phyloP scores from a whole-genome alignment of 2,329 filamentous ascomycete genomes.

The Hyphodiscus sp. region DNA sequence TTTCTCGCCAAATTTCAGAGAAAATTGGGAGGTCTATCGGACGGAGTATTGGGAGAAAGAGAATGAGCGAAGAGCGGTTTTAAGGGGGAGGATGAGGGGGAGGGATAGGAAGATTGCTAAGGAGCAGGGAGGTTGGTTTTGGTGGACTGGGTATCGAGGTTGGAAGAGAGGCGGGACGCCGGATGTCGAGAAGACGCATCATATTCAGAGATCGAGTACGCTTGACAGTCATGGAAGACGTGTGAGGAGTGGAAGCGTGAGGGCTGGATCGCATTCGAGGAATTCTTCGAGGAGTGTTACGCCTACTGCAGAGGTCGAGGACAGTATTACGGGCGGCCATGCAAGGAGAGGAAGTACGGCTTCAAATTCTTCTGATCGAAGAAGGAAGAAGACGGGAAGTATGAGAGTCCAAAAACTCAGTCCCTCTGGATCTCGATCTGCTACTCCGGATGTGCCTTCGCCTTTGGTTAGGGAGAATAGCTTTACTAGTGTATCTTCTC shows the following conservation, averaged over 20 bases:
- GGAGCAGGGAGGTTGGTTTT: conserved; percentile 66
- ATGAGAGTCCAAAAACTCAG: conserved; percentile 20
- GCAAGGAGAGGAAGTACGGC: conserved; percentile 25
- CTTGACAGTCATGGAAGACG: conserved; percentile 26
- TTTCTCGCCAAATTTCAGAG: conserved; percentile 88
- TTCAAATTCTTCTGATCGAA: conserved; percentile 24
- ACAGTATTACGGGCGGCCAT: conserved; percentile 18
- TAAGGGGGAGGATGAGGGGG: conserved; percentile 64
- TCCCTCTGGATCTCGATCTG: conserved; percentile 23
- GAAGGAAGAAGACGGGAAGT: conserved; percentile 24
- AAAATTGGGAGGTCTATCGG: conserved; percentile 94
- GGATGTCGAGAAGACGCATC: conserved; percentile 28
- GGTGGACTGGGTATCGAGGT: conserved; percentile 74
- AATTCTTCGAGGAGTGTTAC: conserved; percentile 32
- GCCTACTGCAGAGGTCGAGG: conserved; percentile 27
- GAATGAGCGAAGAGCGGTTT: conserved; percentile 75
- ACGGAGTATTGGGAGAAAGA: conserved; percentile 96
- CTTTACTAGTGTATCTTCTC: conserved; percentile 25
- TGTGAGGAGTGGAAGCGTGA: conserved; percentile 24
- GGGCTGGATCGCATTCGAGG: conserved; percentile 28
- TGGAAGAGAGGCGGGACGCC: conserved; percentile 32
- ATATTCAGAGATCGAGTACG: conserved; percentile 20
- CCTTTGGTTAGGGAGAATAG: conserved; percentile 27
- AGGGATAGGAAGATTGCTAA: conserved; percentile 62
- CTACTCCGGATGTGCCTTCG: conserved; percentile 27